Evolutionary conservation across 2,329 filamentous ascomycete genomes (phyloP), one percentile per base, ranked within the genome.

Genomic region (Colletotrichum agaves): DNA sequence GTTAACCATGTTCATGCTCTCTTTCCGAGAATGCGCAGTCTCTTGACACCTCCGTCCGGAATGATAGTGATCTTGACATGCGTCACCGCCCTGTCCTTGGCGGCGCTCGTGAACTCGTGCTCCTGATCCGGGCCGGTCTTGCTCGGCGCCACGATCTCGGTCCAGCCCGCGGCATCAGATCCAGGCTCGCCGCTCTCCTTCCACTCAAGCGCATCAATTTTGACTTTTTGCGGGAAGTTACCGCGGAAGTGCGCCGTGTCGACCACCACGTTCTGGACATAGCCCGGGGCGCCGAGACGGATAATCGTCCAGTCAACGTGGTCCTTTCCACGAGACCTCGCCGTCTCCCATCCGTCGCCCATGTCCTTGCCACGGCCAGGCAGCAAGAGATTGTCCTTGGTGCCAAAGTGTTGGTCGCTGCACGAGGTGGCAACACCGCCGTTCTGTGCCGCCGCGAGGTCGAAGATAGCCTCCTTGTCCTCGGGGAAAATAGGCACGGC

Each of bases 61-160:
- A 97, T 93, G 77, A 98, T 96, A 37, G 93, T 92, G 77, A 98
- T 83, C 85, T 97, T 98, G 21, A 94, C 89, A 80, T 96, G 94
- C 12, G 91, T 93, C 74, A 93, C 92, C 2, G 83, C 81, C 75
- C 83, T 85, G 41, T 88, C 87, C 72, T 84, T 81, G 17, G 88
- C 82, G 64, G 83, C 74, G 61, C 82, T 85, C 35, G 79, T 81
- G 75, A 91, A 92, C 70, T 87, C 85, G 76, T 93, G 91, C 80
- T 94, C 91, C 73, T 84, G 82, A 76, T 95, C 92, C 17, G 92
- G 90, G 2, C 89, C 89, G 67, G 89, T 91, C 79, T 89, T 91
- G 80, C 87, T 89, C 13, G 90, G 85, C 64, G 82, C 80, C 69
- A 93, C 81, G 21, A 94, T 81, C 77, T 91, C 87, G 15, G 79